Evolutionary conservation across 768 basidiomycete genomes (phyloP).

Genomic region (Fibroporia radiculosa): DNA sequence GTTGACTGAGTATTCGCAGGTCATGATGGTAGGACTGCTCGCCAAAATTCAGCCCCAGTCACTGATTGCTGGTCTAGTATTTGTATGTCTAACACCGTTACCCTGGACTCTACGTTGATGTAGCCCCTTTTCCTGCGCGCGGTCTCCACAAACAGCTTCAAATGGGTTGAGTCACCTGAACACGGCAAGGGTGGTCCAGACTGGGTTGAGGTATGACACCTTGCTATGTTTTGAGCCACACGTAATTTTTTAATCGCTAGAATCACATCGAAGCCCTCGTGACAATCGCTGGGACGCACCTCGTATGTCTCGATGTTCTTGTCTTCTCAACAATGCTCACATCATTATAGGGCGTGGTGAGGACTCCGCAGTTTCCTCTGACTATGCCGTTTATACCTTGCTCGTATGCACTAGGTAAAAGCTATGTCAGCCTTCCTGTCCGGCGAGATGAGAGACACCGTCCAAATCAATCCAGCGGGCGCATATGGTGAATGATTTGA

Average conservation of each 20-base stretch:
- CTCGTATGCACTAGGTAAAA: slow-evolving; percentile 54
- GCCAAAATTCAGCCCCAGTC: not conserved
- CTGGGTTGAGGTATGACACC: slow-evolving; percentile 77
- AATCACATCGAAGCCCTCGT: slow-evolving; percentile 82
- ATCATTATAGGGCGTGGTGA: slow-evolving; percentile 59
- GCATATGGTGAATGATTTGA: slow-evolving; percentile 58
- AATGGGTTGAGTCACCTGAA: slow-evolving; percentile 90
- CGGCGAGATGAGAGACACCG: slow-evolving; percentile 94
- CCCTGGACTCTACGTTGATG: not conserved
- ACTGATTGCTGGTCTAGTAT: slow-evolving; percentile 41
- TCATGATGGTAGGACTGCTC: slow-evolving; percentile 35
- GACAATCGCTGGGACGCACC: slow-evolving; percentile 79
- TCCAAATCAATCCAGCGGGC: slow-evolving; percentile 76
- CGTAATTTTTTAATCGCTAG: slow-evolving; percentile 15
- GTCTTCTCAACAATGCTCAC: not conserved
- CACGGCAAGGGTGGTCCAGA: slow-evolving; percentile 75
- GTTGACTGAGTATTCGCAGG: slow-evolving; percentile 20
- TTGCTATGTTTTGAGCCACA: not conserved
- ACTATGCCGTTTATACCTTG: not conserved
- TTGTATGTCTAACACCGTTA: slow-evolving; percentile 50
- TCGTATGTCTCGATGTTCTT: slow-evolving; percentile 39
- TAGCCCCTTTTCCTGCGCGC: not conserved
- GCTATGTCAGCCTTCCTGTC: slow-evolving; percentile 93
- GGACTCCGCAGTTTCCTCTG: slow-evolving; percentile 17
- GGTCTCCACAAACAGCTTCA: slow-evolving; percentile 45